Evolutionary conservation across 345 rosid species (phyloP), one percentile per base, ranked within the genome.

Genomic region (Atalantia buxifolia): DNA sequence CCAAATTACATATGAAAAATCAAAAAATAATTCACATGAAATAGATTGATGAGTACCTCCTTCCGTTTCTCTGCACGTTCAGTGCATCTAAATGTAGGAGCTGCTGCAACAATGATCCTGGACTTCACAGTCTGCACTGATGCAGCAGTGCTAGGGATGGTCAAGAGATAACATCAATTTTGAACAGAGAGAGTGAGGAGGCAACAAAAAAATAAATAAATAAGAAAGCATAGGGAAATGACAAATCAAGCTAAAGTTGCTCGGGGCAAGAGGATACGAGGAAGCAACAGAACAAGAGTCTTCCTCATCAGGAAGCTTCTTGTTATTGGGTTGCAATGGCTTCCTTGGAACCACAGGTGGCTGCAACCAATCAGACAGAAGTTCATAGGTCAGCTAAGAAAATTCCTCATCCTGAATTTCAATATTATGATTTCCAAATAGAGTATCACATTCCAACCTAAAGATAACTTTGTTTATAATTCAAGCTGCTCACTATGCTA

Each of bases 21-120:
- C 22, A 2, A 0, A 31, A 33, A n/a, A 6, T 16, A 78, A 67
- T 24, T 13, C 61, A 62, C 14, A 38, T 13, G 22, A 12, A 63
- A 75, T 28, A 19, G 48, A 22, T 66, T 71, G 50, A 69, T n/a
- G 48, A 72, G 59, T 64, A 95, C 98, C 98, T 95, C 98, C 75
- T 48, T 93, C 66, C 98, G 84, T 87, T 90, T 95, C 82, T 90
- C 95, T 1, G 98, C 98, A 66, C 98, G 97, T 71, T 86, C 87
- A 71, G 92, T 84, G 77, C 93, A 88, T 82, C 86, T 88, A 81
- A 95, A 92, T 30, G 82, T 78, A n/a, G 98, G 98, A 72, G 93
- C 92, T 69, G 89, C 63, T 56, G 87, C 89, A 77, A 85, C 81
- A 67, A 83, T 78, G 70, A 76, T 60, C 77, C 76, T 86, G 69